Base-by-base conservation (phyloP, 441 rosid species). In the Euphorbia celastroides region DNA sequence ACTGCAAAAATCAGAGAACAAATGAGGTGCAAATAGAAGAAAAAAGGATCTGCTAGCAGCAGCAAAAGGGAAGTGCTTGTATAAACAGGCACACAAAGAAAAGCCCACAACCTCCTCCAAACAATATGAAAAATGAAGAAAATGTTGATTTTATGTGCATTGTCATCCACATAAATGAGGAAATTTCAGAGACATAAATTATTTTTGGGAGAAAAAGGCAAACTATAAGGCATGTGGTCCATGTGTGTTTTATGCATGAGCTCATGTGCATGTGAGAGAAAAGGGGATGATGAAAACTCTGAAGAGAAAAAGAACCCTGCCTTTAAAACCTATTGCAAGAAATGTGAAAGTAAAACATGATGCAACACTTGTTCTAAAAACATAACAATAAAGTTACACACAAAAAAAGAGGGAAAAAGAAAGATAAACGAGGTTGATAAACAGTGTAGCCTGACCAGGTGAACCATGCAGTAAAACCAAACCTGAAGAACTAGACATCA, bases 21-120 rank as follows among this genome's bases (percentile, higher is more conserved):
- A 23, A n/a, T 19, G 4, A 5, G 30, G 12, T 38, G 11, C 16
- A 19, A 32, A 46, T 27, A 58, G 42, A 22, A 60, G 34, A 30
- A 8, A 9, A 48, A 17, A 11, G 8, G 23, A 26, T 5, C 9
- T n/a, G 8, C n/a, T 23, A 17, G 14, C 11, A 34, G 52, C 4
- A 17, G 6, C 5, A 25, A 19, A 22, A 19, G 57, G 22, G 3
- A 56, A 54, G 28, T 6, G 20, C 52, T 25, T 17, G 9, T 2
- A 41, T 8, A 59, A 70, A 16, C 10, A 23, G 38, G 55, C 36
- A 14, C 56, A 12, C 17, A 22, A 27, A n/a, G n/a, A 48, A 38
- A 72, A 9, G 46, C 20, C 52, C 48, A 30, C 57, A 13, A 60
- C 22, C 46, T 61, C 28, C 60, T 5, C 34, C 65, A 34, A 57